A percentile compares a stretch with the other conserved stretches of the same genome.
Evolutionary conservation across 345 rosid genomes (phyloP).

Genomic region (Eucalyptus pauciflora): DNA sequence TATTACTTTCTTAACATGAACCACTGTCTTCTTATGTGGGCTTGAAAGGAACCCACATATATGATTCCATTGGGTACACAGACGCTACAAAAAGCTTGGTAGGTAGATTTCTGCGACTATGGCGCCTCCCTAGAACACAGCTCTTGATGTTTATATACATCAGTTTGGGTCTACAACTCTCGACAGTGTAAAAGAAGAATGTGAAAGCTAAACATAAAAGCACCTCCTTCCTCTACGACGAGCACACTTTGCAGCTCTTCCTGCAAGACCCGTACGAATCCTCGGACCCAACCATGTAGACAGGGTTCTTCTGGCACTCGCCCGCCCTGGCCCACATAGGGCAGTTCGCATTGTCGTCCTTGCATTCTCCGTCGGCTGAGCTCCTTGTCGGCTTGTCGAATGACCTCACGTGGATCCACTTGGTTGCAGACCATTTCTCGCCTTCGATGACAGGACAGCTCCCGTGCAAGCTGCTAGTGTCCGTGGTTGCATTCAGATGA

Average conservation of each 20-base stretch:
- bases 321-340: constrained; percentile 57
- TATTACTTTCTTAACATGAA: not conserved
- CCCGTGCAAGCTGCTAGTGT: constrained; percentile 27
- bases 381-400: constrained; percentile 18
- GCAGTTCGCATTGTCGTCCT: constrained; percentile 44
- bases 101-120: not conserved
- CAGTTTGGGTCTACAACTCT: not conserved
- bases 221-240: constrained; percentile 5
- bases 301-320: constrained; percentile 75
- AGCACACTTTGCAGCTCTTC: constrained; percentile 80
- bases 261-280: constrained; percentile 47
- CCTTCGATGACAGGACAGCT: constrained; percentile 44
- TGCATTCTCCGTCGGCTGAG: constrained; percentile 17
- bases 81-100: not conserved
- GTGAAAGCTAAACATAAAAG: not conserved
- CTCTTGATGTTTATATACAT: not conserved
- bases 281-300: constrained; percentile 57
- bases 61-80: not conserved
- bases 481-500: constrained; percentile 23
- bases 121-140: not conserved
- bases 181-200: not conserved
- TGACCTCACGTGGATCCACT: constrained; percentile 66
- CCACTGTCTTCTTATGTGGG: not conserved
- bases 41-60: not conserved
- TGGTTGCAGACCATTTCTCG: constrained; percentile 45